Base-by-base conservation (phyloP, 305 asterid genomes). In the Galium porrigens region DNA sequence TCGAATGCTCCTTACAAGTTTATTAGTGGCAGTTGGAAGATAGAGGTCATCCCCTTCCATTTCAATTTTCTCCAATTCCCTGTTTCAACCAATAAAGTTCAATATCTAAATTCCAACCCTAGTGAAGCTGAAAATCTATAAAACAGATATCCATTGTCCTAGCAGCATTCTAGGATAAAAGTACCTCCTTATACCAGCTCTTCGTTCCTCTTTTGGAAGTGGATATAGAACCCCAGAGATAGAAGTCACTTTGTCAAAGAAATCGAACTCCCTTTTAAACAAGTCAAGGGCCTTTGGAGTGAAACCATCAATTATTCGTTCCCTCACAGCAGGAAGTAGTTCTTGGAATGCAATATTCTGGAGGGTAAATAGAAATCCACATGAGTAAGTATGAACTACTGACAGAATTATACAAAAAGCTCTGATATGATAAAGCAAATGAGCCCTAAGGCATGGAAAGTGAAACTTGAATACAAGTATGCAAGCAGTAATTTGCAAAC, bases 191-290 rank as follows among this genome's bases (percentile, higher is more conserved):
- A 94, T 94, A 48, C 97, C 96, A 68, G 95, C 99, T 72, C 97
- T 80, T 60, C 99, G 76, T 72, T 94, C 97, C 71, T 90, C 99
- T 82, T 94, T 94, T 15, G 97, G 99, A 73, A 90, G 74, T 46
- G 87, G 95, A 82, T 57, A 94, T 71, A 94, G 92, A 67, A 85
- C 94, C 36, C 99, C 99, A 64, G 99, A 94, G 77, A 94, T 94
- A 72, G 96, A 87, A 42, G 99, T 94, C 73, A 94, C 99, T 79
- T 94, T 82, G 85, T 94, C 97, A 76, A 94, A 94, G 94, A 94
- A 94, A 80, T 85, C 92, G 79, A 94, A 94, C 78, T 94, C 97
- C 74, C 97, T 83, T 58, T 75, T 80, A 68, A 94, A 94, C 61
- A 88, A 36, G 53, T 78, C 95, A 64, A 74, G 88, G 68, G 99